These are phyloP conservation scores for Cladophialophora yegresii DNA, from an alignment of 2,329 filamentous ascomycete genomes.

Conservation along the genomic window DNA sequence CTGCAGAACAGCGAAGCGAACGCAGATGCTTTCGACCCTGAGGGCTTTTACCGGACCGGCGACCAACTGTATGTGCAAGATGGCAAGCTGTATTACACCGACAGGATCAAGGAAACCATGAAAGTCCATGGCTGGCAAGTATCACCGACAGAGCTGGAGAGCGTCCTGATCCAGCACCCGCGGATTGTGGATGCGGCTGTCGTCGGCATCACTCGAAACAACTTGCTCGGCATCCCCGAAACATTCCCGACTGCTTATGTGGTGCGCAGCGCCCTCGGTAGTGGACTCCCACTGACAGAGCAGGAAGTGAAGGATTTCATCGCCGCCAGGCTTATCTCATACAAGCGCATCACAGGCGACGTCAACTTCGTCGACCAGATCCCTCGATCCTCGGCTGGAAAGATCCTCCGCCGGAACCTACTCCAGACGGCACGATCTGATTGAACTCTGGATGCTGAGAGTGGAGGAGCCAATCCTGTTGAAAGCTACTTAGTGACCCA, in stretches of 20 bases:
- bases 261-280: conserved; percentile 40
- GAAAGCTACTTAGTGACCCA: neutral
- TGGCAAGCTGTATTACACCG: conserved; percentile 46
- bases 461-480: neutral
- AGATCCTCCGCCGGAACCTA: conserved; percentile 46
- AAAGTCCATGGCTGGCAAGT: conserved; percentile 53
- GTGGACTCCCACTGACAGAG: conserved; percentile 38
- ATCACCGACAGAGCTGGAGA: conserved; percentile 53
- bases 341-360: conserved; percentile 52
- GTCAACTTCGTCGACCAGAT: conserved; percentile 54
- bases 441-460: neutral
- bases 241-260: conserved; percentile 51
- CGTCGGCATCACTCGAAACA: conserved; percentile 45
- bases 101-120: conserved; percentile 50
- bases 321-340: conserved; percentile 46
- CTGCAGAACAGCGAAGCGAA: conserved; percentile 42
- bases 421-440: conserved; percentile 15
- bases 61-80: conserved; percentile 45
- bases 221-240: conserved; percentile 40
- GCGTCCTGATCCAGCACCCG: conserved; percentile 48
- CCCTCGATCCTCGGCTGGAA: conserved; percentile 54
- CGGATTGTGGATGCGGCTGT: conserved; percentile 51
- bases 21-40: conserved; percentile 35
- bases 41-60: conserved; percentile 50
- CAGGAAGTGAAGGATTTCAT: conserved; percentile 43